phyloP scores from a whole-genome alignment of 345 rosid species.

The Camelina laxa region DNA sequence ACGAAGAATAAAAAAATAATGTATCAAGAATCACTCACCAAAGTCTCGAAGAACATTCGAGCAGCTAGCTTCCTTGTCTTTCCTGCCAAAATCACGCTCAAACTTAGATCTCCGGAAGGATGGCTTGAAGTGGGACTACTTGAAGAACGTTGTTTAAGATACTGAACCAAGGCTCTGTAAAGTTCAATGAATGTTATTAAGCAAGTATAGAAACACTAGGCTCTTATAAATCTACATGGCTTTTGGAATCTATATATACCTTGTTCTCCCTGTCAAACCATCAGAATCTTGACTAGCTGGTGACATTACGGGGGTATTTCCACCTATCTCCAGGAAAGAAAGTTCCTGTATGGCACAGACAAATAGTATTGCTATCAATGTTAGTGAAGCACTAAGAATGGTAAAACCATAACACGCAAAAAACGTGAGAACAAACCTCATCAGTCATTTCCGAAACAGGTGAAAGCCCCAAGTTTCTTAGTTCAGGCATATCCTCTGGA shows the following conservation, averaged over 20 bases:
- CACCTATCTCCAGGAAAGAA: constrained; percentile 66
- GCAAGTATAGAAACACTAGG: constrained; percentile 11
- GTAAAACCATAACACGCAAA: not conserved
- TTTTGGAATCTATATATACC: constrained; percentile 49
- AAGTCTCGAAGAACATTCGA: constrained; percentile 87
- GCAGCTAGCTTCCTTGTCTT: constrained; percentile 75
- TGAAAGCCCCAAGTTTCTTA: constrained; percentile 52
- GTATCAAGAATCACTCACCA: constrained; percentile 52
- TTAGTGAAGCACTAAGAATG: constrained; percentile 10
- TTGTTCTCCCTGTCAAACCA: constrained; percentile 68
- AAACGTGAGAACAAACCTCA: constrained; percentile 50
- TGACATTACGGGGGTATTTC: constrained; percentile 53
- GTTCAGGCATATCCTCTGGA: constrained; percentile 42
- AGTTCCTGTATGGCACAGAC: constrained; percentile 59
- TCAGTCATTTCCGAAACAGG: constrained; percentile 63
- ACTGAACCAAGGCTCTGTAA: constrained; percentile 79
- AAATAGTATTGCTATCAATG: constrained; percentile 9
- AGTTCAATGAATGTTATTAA: constrained; percentile 14
- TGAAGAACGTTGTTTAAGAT: constrained; percentile 60
- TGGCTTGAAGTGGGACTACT: constrained; percentile 43
- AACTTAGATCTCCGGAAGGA: constrained; percentile 54
- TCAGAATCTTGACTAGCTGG: constrained; percentile 57
- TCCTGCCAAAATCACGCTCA: constrained; percentile 66
- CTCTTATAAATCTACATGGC: constrained; percentile 7
- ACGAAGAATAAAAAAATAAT: no score